A percentile compares a stretch with the other conserved stretches of the same genome.
These are phyloP conservation scores for Asclepias syriaca DNA, from an alignment of 257 asterid genomes.

Conservation along the genomic window DNA sequence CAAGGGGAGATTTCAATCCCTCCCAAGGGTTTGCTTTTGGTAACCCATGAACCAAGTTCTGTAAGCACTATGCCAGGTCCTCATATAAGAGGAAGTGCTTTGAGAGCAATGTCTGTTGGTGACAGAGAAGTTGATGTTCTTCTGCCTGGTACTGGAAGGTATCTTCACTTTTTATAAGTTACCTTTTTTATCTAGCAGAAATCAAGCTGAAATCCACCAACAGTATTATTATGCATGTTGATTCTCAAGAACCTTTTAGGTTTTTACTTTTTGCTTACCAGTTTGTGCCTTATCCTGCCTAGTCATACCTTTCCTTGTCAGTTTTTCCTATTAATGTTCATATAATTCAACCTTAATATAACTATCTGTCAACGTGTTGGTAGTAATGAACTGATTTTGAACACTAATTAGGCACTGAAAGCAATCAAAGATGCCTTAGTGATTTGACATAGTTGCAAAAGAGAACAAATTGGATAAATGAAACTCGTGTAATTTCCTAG, in stretches of 20 bases:
- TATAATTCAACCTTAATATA: background rate
- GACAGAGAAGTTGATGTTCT: conserved; percentile 50
- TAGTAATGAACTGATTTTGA: background rate
- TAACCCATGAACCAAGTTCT: conserved; percentile 46
- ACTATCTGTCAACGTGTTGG: background rate
- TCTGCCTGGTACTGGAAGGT: conserved; percentile 55
- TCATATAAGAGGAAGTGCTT: conserved; percentile 40
- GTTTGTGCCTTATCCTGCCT: background rate
- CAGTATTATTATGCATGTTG: background rate
- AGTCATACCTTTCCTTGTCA: background rate
- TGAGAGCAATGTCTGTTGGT: conserved; percentile 43
- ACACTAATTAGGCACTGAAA: too few relatives aligned
- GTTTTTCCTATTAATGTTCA: background rate
- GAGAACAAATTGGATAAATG: background rate
- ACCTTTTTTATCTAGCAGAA: background rate
- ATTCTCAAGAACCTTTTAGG: background rate
- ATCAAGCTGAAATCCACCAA: background rate
- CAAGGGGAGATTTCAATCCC: conserved; percentile 41
- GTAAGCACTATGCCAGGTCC: conserved; percentile 44
- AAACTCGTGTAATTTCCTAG: background rate
- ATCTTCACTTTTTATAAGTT: background rate
- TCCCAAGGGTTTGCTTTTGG: conserved; percentile 45
- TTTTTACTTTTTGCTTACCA: background rate
- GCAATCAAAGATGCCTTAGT: background rate
- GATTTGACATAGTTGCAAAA: background rate